Evolutionary conservation across 176 grass and related monocot genomes (phyloP).

Genomic region (Juncus effusus): DNA sequence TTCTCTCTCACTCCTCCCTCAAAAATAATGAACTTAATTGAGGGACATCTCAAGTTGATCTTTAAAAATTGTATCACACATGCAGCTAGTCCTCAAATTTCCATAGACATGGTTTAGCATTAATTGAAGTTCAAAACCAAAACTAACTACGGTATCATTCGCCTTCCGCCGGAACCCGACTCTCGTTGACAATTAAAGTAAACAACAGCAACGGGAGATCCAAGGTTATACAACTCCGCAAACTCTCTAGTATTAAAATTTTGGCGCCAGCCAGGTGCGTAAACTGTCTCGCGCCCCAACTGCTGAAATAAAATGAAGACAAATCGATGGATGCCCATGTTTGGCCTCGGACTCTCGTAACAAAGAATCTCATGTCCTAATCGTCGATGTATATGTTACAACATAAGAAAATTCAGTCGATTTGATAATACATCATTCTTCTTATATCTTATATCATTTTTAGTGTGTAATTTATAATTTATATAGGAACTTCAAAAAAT

Average conservation of each 20-base stretch:
- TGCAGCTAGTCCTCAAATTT: no score
- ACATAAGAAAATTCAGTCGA: no score
- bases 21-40: no score
- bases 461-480: no score
- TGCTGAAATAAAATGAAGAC: slow-evolving; percentile 76
- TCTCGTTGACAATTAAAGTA: slow-evolving; percentile 96
- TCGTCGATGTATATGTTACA: background rate
- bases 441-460: no score
- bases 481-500: no score
- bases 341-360: slow-evolving; percentile 74
- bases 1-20: no score
- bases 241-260: slow-evolving; percentile 81
- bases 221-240: slow-evolving; percentile 85
- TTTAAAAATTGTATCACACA: no score
- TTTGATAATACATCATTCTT: no score
- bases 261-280: slow-evolving; percentile 66
- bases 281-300: slow-evolving; percentile 62
- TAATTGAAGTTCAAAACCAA: no score
- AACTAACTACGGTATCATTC: slow-evolving; percentile 23
- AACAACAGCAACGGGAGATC: slow-evolving; percentile 53
- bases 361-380: slow-evolving; percentile 62
- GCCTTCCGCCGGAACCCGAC: slow-evolving; percentile 66
- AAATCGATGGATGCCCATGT: slow-evolving; percentile 83
- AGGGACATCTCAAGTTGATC: no score
- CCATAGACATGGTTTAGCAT: no score